phyloP scores from a whole-genome alignment of 768 basidiomycete genomes.

The Panaeolus papilionaceus region DNA sequence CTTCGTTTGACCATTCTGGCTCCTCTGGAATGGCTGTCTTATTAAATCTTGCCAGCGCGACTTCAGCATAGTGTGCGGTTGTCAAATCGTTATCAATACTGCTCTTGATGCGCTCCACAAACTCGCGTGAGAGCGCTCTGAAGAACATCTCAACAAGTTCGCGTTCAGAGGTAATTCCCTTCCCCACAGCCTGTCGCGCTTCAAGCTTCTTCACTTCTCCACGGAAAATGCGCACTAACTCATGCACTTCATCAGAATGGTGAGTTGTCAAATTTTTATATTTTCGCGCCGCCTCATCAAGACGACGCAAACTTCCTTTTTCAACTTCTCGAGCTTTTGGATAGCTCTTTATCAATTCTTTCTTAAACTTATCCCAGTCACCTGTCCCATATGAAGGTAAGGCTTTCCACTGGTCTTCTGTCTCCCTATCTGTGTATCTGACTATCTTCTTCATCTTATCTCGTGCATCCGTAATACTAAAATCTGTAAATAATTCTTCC shows the following conservation, averaged over 20 bases:
- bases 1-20: background rate
- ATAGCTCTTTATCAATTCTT: conserved; percentile 15
- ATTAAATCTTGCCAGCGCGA: background rate
- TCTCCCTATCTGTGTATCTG: conserved; percentile 2
- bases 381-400: background rate
- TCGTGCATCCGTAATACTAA: background rate
- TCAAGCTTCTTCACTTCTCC: too few relatives aligned
- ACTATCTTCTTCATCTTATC: conserved; percentile 15
- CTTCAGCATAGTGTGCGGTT: background rate
- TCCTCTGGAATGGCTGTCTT: background rate
- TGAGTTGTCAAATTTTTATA: background rate
- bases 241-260: background rate
- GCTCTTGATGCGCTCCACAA: too few relatives aligned
- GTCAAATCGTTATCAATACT: too few relatives aligned
- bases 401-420: conserved; percentile 11
- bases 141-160: too few relatives aligned
- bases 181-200: too few relatives aligned
- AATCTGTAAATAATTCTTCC: conserved; percentile 17
- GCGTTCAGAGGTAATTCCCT: too few relatives aligned
- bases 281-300: background rate
- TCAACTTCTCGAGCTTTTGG: conserved; percentile 12
- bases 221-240: background rate
- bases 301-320: background rate
- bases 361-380: conserved; percentile 16
- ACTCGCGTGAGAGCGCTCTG: too few relatives aligned